Conservation (phyloP, 306 rosid genomes). For the Cucumis hystrix region DNA sequence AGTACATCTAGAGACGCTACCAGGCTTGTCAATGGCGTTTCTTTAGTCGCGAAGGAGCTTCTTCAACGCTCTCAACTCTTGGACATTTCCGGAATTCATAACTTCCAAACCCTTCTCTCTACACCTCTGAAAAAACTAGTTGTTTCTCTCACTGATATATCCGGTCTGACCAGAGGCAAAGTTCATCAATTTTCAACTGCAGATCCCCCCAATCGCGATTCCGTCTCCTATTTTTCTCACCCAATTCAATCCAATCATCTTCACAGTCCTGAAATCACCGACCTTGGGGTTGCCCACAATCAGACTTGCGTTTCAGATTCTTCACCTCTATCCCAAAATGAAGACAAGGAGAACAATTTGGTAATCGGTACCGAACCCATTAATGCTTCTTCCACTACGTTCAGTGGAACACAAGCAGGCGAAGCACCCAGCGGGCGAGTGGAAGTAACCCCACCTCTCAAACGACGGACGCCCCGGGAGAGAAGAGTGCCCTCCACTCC, state of each 20-base stretch:
- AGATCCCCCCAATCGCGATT: constrained; percentile 11
- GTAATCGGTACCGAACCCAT: background rate
- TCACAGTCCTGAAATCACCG: background rate
- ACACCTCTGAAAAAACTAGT: constrained; percentile 27
- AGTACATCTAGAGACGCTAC: constrained; percentile 20
- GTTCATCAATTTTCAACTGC: constrained; percentile 26
- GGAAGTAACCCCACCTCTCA: background rate
- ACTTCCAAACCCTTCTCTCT: constrained; percentile 30
- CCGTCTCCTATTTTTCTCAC: constrained; percentile 36
- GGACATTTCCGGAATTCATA: constrained; percentile 17
- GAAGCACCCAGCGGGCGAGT: background rate
- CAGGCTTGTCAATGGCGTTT: constrained; percentile 49
- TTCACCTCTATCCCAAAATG: background rate
- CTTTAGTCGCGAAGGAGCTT: constrained; percentile 57
- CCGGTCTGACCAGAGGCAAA: constrained; percentile 71
- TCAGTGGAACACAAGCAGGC: background rate
- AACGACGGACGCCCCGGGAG: constrained; percentile 38
- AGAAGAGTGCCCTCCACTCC: constrained; percentile 45
- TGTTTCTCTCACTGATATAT: constrained; percentile 54
- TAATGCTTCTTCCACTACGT: background rate
- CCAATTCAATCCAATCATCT: constrained; percentile 4
- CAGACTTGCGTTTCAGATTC: background rate
- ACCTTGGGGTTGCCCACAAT: background rate
- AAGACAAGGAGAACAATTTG: background rate
- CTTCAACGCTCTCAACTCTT: constrained; percentile 27